A percentile compares a stretch with the other conserved stretches of the same genome.
Evolutionary conservation across 176 grass and related monocot genomes (phyloP).

Genomic region (Carex littledalei): DNA sequence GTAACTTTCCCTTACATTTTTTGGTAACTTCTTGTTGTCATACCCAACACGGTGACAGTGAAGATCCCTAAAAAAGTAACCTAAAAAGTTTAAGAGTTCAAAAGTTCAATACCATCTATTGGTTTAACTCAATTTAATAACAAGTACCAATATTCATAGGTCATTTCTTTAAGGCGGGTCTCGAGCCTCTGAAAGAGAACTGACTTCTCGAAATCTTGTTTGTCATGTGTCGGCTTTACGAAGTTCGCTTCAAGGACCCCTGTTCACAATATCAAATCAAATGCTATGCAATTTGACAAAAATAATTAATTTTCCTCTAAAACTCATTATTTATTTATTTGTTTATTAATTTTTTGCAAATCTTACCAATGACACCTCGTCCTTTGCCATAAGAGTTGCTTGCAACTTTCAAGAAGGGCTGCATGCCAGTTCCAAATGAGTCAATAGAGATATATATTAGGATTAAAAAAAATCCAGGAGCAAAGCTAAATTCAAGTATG

Average conservation of each 20-base stretch:
- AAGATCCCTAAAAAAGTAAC: constrained; percentile 45
- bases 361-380: constrained; percentile 85
- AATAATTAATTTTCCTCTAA: not conserved
- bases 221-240: constrained; percentile 95
- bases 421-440: constrained; percentile 22
- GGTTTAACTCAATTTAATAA: not conserved
- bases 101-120: not conserved
- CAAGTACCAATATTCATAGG: constrained; percentile 91
- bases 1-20: constrained; percentile 40
- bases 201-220: constrained; percentile 98
- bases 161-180: constrained; percentile 94
- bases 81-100: not conserved
- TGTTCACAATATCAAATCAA: constrained; percentile 25
- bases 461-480: not conserved
- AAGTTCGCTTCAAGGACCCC: constrained; percentile 86
- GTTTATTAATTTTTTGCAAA: not conserved
- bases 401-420: constrained; percentile 95
- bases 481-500: not conserved
- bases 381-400: constrained; percentile 97
- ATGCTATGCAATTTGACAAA: not conserved
- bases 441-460: not conserved
- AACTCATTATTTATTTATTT: constrained; percentile 2
- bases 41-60: constrained; percentile 84
- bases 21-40: constrained; percentile 63
- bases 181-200: constrained; percentile 88